Base-by-base conservation (phyloP, 2,329 filamentous ascomycete genomes). In the Fusarium graminum region DNA sequence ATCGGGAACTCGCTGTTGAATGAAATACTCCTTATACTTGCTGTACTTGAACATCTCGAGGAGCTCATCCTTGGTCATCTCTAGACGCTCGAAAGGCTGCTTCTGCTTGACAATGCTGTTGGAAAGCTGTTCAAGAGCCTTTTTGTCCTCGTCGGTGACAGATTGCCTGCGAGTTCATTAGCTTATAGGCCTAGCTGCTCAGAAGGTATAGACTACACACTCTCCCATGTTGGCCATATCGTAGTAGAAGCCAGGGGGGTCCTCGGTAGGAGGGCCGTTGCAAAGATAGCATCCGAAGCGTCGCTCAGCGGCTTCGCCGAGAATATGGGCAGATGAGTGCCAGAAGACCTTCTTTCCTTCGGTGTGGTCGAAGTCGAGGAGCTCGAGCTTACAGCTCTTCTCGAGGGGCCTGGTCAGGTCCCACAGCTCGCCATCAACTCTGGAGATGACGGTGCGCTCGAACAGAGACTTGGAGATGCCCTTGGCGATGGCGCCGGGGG, bases 1-100 rank as follows among this genome's bases (percentile, higher is more conserved):
- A 71, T 97, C 93, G 38, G 90, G 84, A 63, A 98, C 78, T 43
- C 78, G 76, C 70, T 80, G 78, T 71, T 78, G 90, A 81, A 99
- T 98, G 79, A 98, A 97, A 79, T 97, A 92, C 77, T 97, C 89
- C 87, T 99, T 98, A 85, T 97, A 98, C 78, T 95, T 95, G 86
- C 96, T 97, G 85, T 97, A 96, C 72, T 89, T 88, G 83, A 98
- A 98, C 80, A 98, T 97, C 77, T 97, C 93, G 51, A 95, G 87
- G 49, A 98, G 85, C 70, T 98, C 90, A 53, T 94, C 91, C 81
- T 98, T 98, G 68, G 91, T 91, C 75, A 97, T 87, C 67, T 91
- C 91, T 45, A 98, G 83, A 60, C 95, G 89, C 83, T 97, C 92
- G 77, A 98, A 98, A 50, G 90, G 90, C 80, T 98, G 94, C 85